phyloP scores from a whole-genome alignment of 2,329 filamentous ascomycete species.

The Curvularia sp. region DNA sequence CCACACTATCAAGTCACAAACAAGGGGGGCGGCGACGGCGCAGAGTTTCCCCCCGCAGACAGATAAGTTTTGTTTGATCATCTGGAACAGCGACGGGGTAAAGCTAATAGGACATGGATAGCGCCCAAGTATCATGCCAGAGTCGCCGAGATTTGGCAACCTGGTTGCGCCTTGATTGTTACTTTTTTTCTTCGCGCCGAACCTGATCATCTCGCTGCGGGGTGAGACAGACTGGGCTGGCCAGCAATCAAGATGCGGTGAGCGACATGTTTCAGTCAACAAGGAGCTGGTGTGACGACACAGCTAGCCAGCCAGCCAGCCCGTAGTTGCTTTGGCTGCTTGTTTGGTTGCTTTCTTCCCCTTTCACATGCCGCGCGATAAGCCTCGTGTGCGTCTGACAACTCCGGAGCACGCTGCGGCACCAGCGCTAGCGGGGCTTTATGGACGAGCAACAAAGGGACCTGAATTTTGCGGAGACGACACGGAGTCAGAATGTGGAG shows the following conservation, averaged over 20 bases:
- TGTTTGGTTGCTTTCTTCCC: slow-evolving; percentile 4
- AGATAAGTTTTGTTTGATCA: slow-evolving; percentile 17
- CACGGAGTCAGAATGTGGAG: slow-evolving; percentile 15
- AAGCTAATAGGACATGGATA: slow-evolving; percentile 13
- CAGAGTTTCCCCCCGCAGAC: slow-evolving; percentile 24
- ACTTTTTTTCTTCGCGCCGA: background rate
- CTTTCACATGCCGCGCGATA: slow-evolving; percentile 31
- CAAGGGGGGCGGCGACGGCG: background rate
- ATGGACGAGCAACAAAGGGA: slow-evolving; percentile 12
- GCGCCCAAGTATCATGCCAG: slow-evolving; percentile 23
- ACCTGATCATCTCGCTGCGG: slow-evolving; percentile 19
- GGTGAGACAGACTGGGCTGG: slow-evolving; percentile 19
- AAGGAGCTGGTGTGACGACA: slow-evolving; percentile 21
- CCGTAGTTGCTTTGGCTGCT: slow-evolving; percentile 26
- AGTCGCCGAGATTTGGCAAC: slow-evolving; percentile 17
- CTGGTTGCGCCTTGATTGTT: slow-evolving; percentile 14
- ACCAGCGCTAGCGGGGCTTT: slow-evolving; percentile 13
- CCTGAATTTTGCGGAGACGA: slow-evolving; percentile 17
- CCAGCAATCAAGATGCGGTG: slow-evolving; percentile 20
- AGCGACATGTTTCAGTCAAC: slow-evolving; percentile 24
- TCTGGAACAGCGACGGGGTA: slow-evolving; percentile 4
- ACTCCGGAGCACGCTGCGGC: slow-evolving; percentile 13
- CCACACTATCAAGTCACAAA: slow-evolving; percentile 9
- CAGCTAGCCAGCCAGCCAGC: background rate
- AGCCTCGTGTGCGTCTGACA: slow-evolving; percentile 20